These are phyloP conservation scores for Xylariaceae sp. DNA, from an alignment of 2,329 filamentous ascomycete genomes.

Conservation along the genomic window DNA sequence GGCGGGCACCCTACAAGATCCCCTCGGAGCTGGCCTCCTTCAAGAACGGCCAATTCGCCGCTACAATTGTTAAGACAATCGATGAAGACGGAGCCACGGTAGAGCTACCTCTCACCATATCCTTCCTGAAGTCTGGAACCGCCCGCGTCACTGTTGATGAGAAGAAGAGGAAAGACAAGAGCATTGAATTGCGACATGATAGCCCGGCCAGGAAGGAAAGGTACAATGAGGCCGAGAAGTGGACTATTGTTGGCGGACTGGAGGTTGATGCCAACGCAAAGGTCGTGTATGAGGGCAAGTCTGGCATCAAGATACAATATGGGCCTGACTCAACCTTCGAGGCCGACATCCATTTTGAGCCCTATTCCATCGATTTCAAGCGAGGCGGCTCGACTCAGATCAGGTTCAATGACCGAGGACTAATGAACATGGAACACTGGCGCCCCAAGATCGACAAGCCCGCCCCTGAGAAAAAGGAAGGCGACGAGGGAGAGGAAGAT, in stretches of 20 bases:
- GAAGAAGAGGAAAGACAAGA: constrained; percentile 78
- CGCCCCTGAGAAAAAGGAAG: constrained; percentile 41
- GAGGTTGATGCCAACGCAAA: constrained; percentile 64
- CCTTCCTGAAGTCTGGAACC: constrained; percentile 83
- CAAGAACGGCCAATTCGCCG: constrained; percentile 72
- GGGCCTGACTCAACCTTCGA: constrained; percentile 70
- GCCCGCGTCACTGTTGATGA: constrained; percentile 87
- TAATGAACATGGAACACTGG: constrained; percentile 95
- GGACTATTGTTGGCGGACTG: constrained; percentile 77
- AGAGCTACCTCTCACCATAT: constrained; percentile 73
- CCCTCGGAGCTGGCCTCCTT: constrained; percentile 65
- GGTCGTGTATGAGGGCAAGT: constrained; percentile 56
- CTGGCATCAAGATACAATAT: constrained; percentile 69
- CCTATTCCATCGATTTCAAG: constrained; percentile 81
- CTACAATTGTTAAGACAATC: constrained; percentile 73
- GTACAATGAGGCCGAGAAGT: constrained; percentile 85
- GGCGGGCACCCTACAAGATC: constrained; percentile 76
- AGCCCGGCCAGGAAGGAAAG: constrained; percentile 83
- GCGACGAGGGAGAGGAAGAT: constrained; percentile 42
- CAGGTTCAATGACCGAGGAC: constrained; percentile 80
- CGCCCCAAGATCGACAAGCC: constrained; percentile 68
- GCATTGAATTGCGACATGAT: constrained; percentile 78
- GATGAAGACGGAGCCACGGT: constrained; percentile 59
- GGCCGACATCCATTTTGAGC: constrained; percentile 73
- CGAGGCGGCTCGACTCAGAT: constrained; percentile 75